Evolutionary conservation across 768 basidiomycete genomes (phyloP), one percentile per base, ranked within the genome.

Genomic region (Mycena venus): DNA sequence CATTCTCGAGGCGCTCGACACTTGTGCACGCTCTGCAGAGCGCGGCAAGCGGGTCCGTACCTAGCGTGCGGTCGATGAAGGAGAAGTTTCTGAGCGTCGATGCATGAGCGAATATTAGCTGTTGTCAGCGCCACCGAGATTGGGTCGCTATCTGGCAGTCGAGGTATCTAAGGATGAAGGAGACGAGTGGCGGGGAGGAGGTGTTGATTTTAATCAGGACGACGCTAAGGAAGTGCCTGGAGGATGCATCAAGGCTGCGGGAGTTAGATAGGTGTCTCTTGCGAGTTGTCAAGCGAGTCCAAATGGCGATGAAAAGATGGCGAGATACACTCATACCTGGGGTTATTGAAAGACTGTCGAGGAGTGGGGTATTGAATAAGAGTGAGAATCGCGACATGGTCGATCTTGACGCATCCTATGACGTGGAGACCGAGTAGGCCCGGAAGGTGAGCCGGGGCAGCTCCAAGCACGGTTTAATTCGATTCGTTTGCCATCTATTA

Each of bases 321-420:
- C 14, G n/a, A 14, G 23, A 47, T 1, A n/a, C n/a, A n/a, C n/a
- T n/a, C 69, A 94, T 93, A 70, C 88, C 87, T 53, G 88, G 86
- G 19, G 91, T 91, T 31, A 94, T 84, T 1, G 93, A 91, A 0
- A 95, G 84, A 68, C 87, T 91, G 74, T 90, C 89, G 15, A 95
- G 85, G 8, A 84, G 78, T 0, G 93, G 93, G 0, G 89, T 90
- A 59, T 90, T 83, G 0, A 79, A 74, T 14, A 88, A 88, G 82
- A 19, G 82, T 83, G 36, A 95, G 84, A 9, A 93, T 82, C 36
- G 81, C 77, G 11, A 79, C 67, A 75, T 94, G 92, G 53, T 90
- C 87, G 38, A 93, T 79, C 70, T 90, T 89, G 8, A 87, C 81
- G 79, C 94, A 95, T 4, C 85, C 86, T 32, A 94, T 79, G 34